Percentiles rank a stretch among this genome's conserved stretches.
phyloP scores from a whole-genome alignment of 1,284 basidiomycete genomes.

The Boletus sp. region DNA sequence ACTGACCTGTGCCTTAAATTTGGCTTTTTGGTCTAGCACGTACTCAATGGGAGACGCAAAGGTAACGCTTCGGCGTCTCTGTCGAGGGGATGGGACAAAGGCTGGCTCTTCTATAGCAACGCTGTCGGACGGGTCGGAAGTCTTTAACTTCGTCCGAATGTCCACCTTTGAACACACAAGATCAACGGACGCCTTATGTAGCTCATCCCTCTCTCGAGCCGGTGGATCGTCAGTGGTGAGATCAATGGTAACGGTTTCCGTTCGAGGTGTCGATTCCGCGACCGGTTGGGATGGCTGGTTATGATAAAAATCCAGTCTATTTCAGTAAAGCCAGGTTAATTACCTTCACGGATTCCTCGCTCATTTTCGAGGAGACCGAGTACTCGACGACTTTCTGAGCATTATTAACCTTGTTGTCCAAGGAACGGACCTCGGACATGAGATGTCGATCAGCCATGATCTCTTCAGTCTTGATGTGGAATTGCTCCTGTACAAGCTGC shows the following conservation, averaged over 20 bases:
- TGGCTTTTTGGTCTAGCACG: slow-evolving; percentile 4
- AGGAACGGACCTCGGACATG: background rate
- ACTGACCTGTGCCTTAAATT: background rate
- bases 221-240: slow-evolving; percentile 29
- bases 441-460: background rate
- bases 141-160: background rate
- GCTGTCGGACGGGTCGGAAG: background rate
- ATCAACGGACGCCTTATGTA: background rate
- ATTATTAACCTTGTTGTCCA: background rate
- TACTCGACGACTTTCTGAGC: background rate
- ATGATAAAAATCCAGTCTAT: background rate
- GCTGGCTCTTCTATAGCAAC: slow-evolving; percentile 1
- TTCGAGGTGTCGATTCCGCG: slow-evolving; percentile 11
- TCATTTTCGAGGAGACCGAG: slow-evolving; percentile 3
- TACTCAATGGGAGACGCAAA: slow-evolving; percentile 31
- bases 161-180: background rate
- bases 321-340: background rate
- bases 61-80: slow-evolving; percentile 24
- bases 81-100: slow-evolving; percentile 6
- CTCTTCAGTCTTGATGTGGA: slow-evolving; percentile 3
- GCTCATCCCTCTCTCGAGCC: background rate
- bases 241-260: slow-evolving; percentile 22
- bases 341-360: slow-evolving; percentile 14
- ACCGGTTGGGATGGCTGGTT: slow-evolving; percentile 13
- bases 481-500: background rate